These are phyloP conservation scores for Sugiyamaella lignohabitans DNA, from an alignment of 805 yeast species.

Conservation along the genomic window DNA sequence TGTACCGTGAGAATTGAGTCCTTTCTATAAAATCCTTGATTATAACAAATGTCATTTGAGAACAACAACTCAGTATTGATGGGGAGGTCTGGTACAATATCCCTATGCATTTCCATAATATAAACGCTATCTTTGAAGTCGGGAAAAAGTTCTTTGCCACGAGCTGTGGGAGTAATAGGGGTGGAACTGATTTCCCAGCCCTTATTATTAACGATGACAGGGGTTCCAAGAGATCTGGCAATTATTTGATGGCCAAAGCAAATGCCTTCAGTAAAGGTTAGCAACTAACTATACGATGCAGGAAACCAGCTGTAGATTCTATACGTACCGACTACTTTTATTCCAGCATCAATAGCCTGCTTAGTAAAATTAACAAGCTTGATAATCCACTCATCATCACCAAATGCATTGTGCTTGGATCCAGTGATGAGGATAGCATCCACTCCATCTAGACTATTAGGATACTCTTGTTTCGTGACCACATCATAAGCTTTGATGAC, in stretches of 20 bases:
- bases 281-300: slow-evolving; percentile 35
- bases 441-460: slow-evolving; percentile 18
- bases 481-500: slow-evolving; percentile 25
- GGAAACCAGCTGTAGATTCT: too few relatives aligned
- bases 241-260: slow-evolving; percentile 88
- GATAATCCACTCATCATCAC: slow-evolving; percentile 32
- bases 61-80: slow-evolving; percentile 42
- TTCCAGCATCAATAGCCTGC: slow-evolving; percentile 14
- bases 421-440: slow-evolving; percentile 36
- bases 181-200: slow-evolving; percentile 74
- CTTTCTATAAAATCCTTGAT: slow-evolving; percentile 61
- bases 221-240: slow-evolving; percentile 57
- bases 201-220: slow-evolving; percentile 47
- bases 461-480: slow-evolving; percentile 26
- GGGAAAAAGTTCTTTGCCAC: slow-evolving; percentile 33
- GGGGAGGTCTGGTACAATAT: slow-evolving; percentile 44
- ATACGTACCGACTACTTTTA: slow-evolving; percentile 20
- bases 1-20: slow-evolving; percentile 60
- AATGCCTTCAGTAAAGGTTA: slow-evolving; percentile 37
- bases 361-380: slow-evolving; percentile 28
- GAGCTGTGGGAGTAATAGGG: slow-evolving; percentile 42
- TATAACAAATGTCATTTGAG: slow-evolving; percentile 44
- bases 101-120: slow-evolving; percentile 55
- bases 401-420: slow-evolving; percentile 32
- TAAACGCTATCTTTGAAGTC: slow-evolving; percentile 29